phyloP scores from a whole-genome alignment of 176 grass and related monocot genomes.

The Alopecurus myosuroides region DNA sequence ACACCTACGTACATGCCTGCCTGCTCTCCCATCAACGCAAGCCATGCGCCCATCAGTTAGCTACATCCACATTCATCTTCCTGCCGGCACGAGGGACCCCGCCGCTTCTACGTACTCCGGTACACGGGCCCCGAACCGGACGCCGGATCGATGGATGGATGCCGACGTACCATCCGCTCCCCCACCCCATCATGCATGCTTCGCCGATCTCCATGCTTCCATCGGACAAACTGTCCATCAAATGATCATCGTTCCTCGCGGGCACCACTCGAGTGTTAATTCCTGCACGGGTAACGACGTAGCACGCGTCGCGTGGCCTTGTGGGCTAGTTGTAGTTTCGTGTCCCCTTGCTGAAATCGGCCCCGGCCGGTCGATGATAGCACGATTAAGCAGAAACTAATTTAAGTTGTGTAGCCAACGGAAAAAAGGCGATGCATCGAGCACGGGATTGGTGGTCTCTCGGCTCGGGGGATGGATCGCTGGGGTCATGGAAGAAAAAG shows the following conservation, averaged over 20 bases:
- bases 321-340: too few relatives aligned
- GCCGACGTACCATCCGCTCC: slow-evolving; percentile 7
- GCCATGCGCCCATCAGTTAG: neutral
- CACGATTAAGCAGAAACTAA: too few relatives aligned
- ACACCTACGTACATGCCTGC: slow-evolving; percentile 1
- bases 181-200: neutral
- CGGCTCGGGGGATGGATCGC: neutral
- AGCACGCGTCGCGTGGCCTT: too few relatives aligned
- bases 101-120: neutral
- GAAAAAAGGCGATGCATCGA: neutral
- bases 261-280: neutral
- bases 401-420: too few relatives aligned
- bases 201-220: neutral
- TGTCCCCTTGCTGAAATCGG: too few relatives aligned
- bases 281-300: neutral
- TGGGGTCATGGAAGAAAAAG: neutral
- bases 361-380: too few relatives aligned
- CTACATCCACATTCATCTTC: neutral
- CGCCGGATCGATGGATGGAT: neutral
- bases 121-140: neutral
- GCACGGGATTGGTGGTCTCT: neutral
- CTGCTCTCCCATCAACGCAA: slow-evolving; percentile 4
- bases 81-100: slow-evolving; percentile 12
- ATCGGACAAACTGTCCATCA: neutral
- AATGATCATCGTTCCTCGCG: neutral